These are phyloP conservation scores for Paracoccidioides brasiliensis DNA, from an alignment of 2,329 filamentous ascomycete genomes.

Conservation along the genomic window DNA sequence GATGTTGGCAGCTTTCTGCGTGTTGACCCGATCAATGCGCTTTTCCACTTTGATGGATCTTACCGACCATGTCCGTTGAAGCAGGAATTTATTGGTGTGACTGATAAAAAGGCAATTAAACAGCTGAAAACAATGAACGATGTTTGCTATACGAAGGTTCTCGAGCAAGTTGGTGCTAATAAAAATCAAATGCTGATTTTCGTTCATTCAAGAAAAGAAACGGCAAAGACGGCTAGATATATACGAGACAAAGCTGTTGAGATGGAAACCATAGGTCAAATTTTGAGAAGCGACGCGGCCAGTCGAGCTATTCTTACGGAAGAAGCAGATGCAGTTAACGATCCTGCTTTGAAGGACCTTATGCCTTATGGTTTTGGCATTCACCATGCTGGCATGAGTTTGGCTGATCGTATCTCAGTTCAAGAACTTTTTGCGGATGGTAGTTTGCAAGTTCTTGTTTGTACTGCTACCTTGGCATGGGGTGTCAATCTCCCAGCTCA, in stretches of 20 bases:
- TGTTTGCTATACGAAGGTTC: slow-evolving; percentile 91
- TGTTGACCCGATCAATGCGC: slow-evolving; percentile 68
- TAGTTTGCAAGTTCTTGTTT: slow-evolving; percentile 86
- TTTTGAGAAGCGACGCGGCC: slow-evolving; percentile 82
- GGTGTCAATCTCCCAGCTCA: slow-evolving; percentile 97
- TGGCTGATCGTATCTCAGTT: slow-evolving; percentile 86
- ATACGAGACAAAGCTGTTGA: slow-evolving; percentile 96
- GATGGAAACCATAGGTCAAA: slow-evolving; percentile 90
- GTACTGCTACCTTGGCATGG: slow-evolving; percentile 96
- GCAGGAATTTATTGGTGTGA: slow-evolving; percentile 95
- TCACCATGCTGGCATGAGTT: slow-evolving; percentile 93
- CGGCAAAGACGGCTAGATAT: slow-evolving; percentile 91
- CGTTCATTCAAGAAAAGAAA: slow-evolving; percentile 96
- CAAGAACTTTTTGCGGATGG: slow-evolving; percentile 90
- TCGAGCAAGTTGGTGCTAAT: slow-evolving; percentile 87
- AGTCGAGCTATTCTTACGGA: slow-evolving; percentile 78
- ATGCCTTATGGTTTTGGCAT: slow-evolving; percentile 96
- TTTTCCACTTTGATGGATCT: slow-evolving; percentile 94
- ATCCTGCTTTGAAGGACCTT: slow-evolving; percentile 82
- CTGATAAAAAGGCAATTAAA: slow-evolving; percentile 96
- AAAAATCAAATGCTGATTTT: slow-evolving; percentile 98
- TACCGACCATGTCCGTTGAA: slow-evolving; percentile 87
- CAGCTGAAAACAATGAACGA: slow-evolving; percentile 99
- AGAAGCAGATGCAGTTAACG: slow-evolving; percentile 68
- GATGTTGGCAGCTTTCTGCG: slow-evolving; percentile 94